phyloP scores from a whole-genome alignment of 1,139 yeast species.

The Dujonia santamariae region DNA sequence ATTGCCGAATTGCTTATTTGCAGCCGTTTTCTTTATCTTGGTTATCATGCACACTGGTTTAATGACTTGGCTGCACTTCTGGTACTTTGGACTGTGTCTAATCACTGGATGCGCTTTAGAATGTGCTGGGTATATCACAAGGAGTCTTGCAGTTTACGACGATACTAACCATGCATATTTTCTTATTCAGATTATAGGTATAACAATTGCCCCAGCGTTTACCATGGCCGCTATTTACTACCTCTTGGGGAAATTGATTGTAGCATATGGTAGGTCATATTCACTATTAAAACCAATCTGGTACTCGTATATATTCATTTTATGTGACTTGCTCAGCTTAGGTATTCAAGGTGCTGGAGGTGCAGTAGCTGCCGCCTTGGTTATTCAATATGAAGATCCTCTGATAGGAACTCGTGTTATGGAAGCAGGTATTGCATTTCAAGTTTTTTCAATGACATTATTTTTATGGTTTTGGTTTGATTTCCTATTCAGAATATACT shows the following conservation, averaged over 20 bases:
- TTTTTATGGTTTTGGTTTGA: conserved; percentile 26
- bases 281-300: conserved; percentile 29
- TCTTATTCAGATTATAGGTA: conserved; percentile 30
- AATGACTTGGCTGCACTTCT: conserved; percentile 22
- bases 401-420: conserved; percentile 30
- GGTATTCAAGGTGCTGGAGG: conserved; percentile 39
- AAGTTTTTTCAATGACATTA: conserved; percentile 34
- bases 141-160: conserved; percentile 18
- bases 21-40: conserved; percentile 23
- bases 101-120: conserved; percentile 19
- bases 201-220: conserved; percentile 40
- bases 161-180: conserved; percentile 19
- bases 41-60: conserved; percentile 19
- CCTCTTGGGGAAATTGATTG: conserved; percentile 32
- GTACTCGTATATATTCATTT: conserved; percentile 34
- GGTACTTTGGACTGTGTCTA: conserved; percentile 29
- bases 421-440: conserved; percentile 39
- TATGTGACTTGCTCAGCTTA: conserved; percentile 31
- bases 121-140: conserved; percentile 23
- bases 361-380: conserved; percentile 27
- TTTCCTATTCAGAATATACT: conserved; percentile 23
- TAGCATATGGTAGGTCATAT: conserved; percentile 24
- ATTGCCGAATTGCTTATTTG: conserved; percentile 31
- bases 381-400: conserved; percentile 16
- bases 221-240: conserved; percentile 40